phyloP scores from a whole-genome alignment of 2,329 filamentous ascomycete species.

The Xylariaceae sp. region DNA sequence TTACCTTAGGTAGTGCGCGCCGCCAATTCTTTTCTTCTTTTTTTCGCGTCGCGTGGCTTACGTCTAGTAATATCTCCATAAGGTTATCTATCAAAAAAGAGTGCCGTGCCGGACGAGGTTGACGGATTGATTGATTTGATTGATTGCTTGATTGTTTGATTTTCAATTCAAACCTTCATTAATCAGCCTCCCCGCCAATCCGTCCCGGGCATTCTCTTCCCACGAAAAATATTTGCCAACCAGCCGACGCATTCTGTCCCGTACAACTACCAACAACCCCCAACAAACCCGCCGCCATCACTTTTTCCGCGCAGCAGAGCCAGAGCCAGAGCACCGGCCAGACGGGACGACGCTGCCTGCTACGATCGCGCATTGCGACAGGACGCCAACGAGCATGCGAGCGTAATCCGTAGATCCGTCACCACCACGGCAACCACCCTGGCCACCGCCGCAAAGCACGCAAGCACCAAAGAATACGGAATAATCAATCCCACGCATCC shows the following conservation, averaged over 20 bases:
- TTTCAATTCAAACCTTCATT: conserved; percentile 1
- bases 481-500: background rate
- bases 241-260: background rate
- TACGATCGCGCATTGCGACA: background rate
- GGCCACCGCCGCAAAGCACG: background rate
- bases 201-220: background rate
- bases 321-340: background rate
- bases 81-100: conserved; percentile 1
- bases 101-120: background rate
- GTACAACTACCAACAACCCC: too few species aligned
- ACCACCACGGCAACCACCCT: background rate
- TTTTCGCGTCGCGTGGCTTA: conserved; percentile 23
- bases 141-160: conserved; percentile 17
- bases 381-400: background rate
- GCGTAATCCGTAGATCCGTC: background rate
- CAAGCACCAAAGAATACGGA: background rate
- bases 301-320: background rate
- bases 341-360: background rate
- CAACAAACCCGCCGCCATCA: too few species aligned
- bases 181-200: conserved; percentile 11
- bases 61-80: background rate
- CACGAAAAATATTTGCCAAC: background rate
- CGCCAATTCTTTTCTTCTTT: conserved; percentile 10
- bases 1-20: conserved; percentile 9
- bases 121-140: background rate